These are phyloP conservation scores for Chlorella variabilis DNA, from an alignment of 163 green algal genomes.

Conservation along the genomic window DNA sequence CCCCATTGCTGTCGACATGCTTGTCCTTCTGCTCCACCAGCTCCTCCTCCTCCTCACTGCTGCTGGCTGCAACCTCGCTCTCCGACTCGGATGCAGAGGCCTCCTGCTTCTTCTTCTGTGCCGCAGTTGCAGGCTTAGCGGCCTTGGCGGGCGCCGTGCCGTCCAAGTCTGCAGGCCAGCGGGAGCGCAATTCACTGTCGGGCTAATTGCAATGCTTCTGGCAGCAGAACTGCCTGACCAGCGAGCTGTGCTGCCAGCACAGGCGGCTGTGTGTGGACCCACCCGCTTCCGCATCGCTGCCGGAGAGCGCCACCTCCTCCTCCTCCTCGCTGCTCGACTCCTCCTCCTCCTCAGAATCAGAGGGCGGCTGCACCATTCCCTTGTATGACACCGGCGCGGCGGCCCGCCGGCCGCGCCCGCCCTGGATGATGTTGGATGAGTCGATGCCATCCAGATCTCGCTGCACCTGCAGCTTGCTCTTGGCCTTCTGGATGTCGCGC, in stretches of 20 bases:
- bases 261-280: no score
- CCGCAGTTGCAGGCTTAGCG: background rate
- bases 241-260: no score
- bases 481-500: constrained; percentile 41
- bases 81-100: background rate
- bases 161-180: background rate
- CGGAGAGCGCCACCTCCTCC: background rate
- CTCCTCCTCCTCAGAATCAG: constrained; percentile 1
- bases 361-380: background rate
- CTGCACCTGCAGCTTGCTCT: constrained; percentile 47
- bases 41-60: constrained; percentile 4
- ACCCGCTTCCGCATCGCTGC: constrained; percentile 8
- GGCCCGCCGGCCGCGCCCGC: constrained; percentile 27
- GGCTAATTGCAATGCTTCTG: no score
- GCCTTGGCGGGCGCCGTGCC: background rate
- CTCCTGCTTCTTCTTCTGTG: constrained; percentile 22
- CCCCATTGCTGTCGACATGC: background rate
- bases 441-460: constrained; percentile 78
- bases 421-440: constrained; percentile 73
- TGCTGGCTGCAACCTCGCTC: background rate
- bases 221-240: no score
- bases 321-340: no score
- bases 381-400: constrained; percentile 26
- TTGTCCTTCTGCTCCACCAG: background rate
- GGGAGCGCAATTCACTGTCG: no score